These are phyloP conservation scores for Hypsizygus marmoreus DNA, from an alignment of 768 basidiomycete species.

Conservation along the genomic window DNA sequence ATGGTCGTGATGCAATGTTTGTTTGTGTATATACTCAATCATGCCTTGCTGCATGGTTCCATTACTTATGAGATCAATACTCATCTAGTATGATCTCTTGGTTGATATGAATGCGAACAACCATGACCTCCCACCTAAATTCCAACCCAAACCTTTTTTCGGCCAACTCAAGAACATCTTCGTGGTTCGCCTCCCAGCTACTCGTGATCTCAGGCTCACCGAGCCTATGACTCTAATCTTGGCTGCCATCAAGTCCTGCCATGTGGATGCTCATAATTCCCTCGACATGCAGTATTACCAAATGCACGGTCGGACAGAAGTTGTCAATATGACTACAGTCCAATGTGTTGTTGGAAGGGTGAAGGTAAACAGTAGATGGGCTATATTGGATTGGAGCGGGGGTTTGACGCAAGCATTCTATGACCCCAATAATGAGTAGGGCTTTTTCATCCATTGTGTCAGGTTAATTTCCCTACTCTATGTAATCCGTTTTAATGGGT, in stretches of 20 bases:
- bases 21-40: slow-evolving; percentile 27
- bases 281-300: neutral
- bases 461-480: no score
- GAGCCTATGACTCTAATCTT: no score
- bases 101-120: slow-evolving; percentile 28
- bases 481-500: no score
- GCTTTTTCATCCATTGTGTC: no score
- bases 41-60: neutral
- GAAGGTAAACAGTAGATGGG: neutral
- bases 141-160: neutral
- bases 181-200: no score
- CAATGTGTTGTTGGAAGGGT: neutral
- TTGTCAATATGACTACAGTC: neutral
- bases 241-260: no score
- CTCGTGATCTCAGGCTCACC: no score
- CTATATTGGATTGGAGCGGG: neutral
- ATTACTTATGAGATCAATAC: neutral
- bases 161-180: neutral
- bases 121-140: no score
- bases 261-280: neutral
- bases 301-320: neutral
- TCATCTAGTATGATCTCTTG: slow-evolving; percentile 36
- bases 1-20: slow-evolving; percentile 32
- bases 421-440: neutral
- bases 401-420: neutral